Base-by-base conservation (phyloP, 2,329 filamentous ascomycete genomes). In the Scortechinia acanthostroma region DNA sequence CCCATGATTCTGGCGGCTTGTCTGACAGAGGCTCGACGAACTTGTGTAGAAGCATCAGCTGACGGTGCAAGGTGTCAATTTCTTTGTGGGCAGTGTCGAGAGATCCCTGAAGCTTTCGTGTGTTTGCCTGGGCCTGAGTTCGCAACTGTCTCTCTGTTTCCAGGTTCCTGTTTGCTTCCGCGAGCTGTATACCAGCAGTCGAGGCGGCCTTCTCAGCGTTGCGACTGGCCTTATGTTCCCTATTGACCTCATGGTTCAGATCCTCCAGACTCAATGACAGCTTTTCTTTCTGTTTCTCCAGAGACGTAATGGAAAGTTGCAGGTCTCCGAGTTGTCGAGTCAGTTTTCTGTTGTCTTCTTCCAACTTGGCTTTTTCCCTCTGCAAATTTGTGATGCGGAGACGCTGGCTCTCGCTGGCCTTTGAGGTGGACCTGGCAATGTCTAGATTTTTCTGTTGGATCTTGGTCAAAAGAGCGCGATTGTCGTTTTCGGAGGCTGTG, bases 361-460 rank as follows among this genome's bases (percentile, higher is more conserved):
- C 91, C 0, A 87, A 64, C 55, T 85, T 88, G 1, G 76, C 63
- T 66, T 95, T 97, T 57, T 96, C 91, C 15, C 83, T 78, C 51
- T 91, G 89, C 21, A 96, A 69, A 47, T 83, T 80, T 30, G 78
- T 64, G 42, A 96, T 71, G 52, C 93, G 86, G 2, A 83, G 76
- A 28, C 91, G 83, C 42, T 90, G 88, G 22, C 82, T 87, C 53
- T 97, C 91, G 49, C 79, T 90, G 22, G 87, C 91, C 48, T 85
- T 84, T 3, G 91, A 95, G 48, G 80, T 88, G 1, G 91, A 93
- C 42, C 93, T 80, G 33, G 91, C 91, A 61, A 98, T 94, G 58
- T 98, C 91, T 4, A 98, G 76, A 22, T 94, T 93, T 70, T 97
- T 97, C 57, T 97, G 91, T 57, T 97, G 91, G 16, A 98, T 75